Evolutionary conservation across 2,329 filamentous ascomycete genomes (phyloP), one percentile per base, ranked within the genome.

Genomic region (Colletotrichum endophyticum): DNA sequence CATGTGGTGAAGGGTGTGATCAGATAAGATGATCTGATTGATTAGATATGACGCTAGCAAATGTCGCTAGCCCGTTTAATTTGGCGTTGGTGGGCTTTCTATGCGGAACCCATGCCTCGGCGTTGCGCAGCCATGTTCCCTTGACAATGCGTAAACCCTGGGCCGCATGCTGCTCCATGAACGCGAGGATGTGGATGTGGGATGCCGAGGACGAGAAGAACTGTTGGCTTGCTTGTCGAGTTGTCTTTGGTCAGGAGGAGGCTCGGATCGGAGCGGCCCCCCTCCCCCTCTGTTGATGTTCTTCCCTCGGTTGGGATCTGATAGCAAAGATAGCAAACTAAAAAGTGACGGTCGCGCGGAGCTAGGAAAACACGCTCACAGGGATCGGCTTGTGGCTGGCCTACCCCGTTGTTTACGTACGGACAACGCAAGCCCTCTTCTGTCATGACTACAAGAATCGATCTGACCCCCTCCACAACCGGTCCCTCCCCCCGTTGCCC

Each of bases 11-110:
- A 75, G 62, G 62, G 61, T 67, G 68, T 75, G 72, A 75, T 75
- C 72, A 75, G 72, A 75, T 75, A 75, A 75, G 72, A 75, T 75
- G 72, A 72, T 72, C 72, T 75, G 72, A 75, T 75, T 75, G 72
- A 75, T 75, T 75, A 75, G 68, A 75, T 75, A 75, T 72, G 72
- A 72, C 72, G 72, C 72, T 72, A 75, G 68, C 36, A 49, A 63
- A 62, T 66, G 62, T 66, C 72, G 62, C 68, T 75, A 72, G 36
- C 72, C 68, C 36, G 61, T 70, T 39, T 66, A 66, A 75, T 72
- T 66, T 66, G 61, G 57, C 28, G 9, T 34, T 30, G 44, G 61
- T 61, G 70, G 70, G 70, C 63, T 49, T 66, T 49, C 27, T 62
- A 62, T 62, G 57, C 57, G 57, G 57, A 32, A 32, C 57, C 57